Percentiles rank a stretch among this genome's conserved stretches.
These are phyloP conservation scores for Boletus tomentosulus DNA, from an alignment of 768 basidiomycete species.

Conservation along the genomic window DNA sequence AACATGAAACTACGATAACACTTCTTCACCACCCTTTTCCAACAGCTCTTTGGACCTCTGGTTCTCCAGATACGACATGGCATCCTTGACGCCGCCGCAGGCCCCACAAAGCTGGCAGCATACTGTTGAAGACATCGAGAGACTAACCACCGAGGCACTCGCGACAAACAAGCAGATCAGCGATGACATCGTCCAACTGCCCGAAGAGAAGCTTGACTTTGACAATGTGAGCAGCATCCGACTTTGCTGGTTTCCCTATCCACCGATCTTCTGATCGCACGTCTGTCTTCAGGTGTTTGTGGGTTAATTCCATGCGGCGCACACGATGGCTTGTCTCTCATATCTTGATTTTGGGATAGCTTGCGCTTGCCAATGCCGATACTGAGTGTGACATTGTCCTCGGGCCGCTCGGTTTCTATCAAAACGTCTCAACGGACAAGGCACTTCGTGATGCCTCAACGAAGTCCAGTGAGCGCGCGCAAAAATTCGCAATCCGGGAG, in stretches of 20 bases:
- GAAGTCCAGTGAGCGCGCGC: conserved; percentile 62
- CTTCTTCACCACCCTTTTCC: no score
- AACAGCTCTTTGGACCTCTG: neutral
- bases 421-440: conserved; percentile 73
- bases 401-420: conserved; percentile 75
- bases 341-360: conserved; percentile 34
- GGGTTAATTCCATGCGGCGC: conserved; percentile 30
- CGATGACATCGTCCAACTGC: conserved; percentile 60
- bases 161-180: conserved; percentile 50
- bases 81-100: conserved; percentile 62
- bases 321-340: neutral
- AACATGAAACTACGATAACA: no score
- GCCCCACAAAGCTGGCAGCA: conserved; percentile 68
- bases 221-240: conserved; percentile 48
- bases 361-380: conserved; percentile 55
- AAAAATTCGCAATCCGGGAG: conserved; percentile 69
- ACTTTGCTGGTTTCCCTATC: neutral
- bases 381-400: conserved; percentile 45
- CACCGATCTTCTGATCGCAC: neutral
- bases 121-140: conserved; percentile 55
- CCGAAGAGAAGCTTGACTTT: conserved; percentile 58
- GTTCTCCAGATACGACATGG: conserved; percentile 27
- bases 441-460: conserved; percentile 80
- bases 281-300: conserved; percentile 57
- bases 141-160: conserved; percentile 57